Conservation (phyloP, 306 rosid genomes). For the Sicyos edulis region DNA sequence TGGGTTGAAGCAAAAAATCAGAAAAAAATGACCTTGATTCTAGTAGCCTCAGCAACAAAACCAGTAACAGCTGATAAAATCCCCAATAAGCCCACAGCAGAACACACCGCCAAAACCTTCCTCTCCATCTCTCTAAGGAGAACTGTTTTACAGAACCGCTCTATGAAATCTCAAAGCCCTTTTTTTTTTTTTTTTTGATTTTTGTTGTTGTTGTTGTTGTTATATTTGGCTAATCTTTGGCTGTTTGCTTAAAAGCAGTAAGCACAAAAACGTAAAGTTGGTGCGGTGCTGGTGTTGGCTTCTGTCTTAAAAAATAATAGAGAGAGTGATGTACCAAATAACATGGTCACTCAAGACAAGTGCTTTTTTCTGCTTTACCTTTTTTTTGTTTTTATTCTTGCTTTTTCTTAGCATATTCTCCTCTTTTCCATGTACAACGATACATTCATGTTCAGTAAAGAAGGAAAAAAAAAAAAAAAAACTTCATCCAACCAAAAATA, state of each 20-base stretch:
- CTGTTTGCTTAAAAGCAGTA: slow-evolving; percentile 12
- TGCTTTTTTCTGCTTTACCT: neutral
- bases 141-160: neutral
- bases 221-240: slow-evolving; percentile 16
- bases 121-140: slow-evolving; percentile 47
- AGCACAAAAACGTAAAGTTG: slow-evolving; percentile 14
- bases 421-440: too few species aligned
- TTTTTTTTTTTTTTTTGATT: neutral
- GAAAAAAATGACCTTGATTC: slow-evolving; percentile 55
- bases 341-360: neutral
- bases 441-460: too few species aligned
- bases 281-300: neutral
- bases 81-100: slow-evolving; percentile 56
- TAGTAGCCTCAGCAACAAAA: slow-evolving; percentile 71
- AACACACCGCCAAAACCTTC: slow-evolving; percentile 42
- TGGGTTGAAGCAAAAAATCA: neutral
- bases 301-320: neutral
- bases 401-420: neutral
- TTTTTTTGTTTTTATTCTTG: neutral
- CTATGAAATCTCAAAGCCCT: neutral
- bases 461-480: too few species aligned
- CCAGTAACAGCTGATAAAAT: slow-evolving; percentile 66
- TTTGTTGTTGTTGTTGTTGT: neutral
- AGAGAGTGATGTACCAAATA: too few species aligned
- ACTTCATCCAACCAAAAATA: too few species aligned